Base-by-base conservation (phyloP, 441 rosid species). In the Flueggea neowawraea region DNA sequence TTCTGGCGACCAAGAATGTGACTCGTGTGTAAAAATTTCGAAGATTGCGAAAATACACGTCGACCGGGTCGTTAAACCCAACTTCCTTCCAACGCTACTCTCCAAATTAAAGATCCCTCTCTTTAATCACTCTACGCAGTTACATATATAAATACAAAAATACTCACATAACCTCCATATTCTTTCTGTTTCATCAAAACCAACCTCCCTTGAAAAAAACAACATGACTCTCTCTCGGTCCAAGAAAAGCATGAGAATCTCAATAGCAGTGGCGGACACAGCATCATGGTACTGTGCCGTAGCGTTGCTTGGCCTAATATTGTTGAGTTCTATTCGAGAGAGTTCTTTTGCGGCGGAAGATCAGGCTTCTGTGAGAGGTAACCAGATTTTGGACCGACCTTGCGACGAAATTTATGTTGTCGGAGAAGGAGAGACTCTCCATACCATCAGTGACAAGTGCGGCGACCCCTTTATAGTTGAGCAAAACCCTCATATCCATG, bases 401-500 rank as follows among this genome's bases (percentile, higher is more conserved):
- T 93, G 98, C n/a, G 96, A 93, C 15, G 98, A 93, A 76, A 84
- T 93, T 47, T 93, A 90, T 56, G 82, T 90, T n/a, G 98, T 93
- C 0, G 76, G 87, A 41, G 97, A 90, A 81, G 97, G 98, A 2
- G 98, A 93, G 61, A 93, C 96, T 12, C 92, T 93, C 41, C 78
- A 93, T 64, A 88, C 87, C 49, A 93, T 93, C 78, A 80, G 96
- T 50, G 87, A 90, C 59, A 90, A 88, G 82, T 93, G 98, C 61
- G 82, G 85, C 8, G 98, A 93, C 77, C 96, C 96, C 32, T 93
- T 76, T 67, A 88, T 93, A 48, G 92, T 90, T 15, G 98, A 93
- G 80, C 82, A 82, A 15, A 93, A 93, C 85, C 98, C 98, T 4
- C 98, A 93, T 77, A 87, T 93, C 80, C 93, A 90, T 62, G 97